A percentile compares a stretch with the other conserved stretches of the same genome.
Conservation (phyloP, 1,284 basidiomycete genomes). For the Uromyces viciae-fabae region DNA sequence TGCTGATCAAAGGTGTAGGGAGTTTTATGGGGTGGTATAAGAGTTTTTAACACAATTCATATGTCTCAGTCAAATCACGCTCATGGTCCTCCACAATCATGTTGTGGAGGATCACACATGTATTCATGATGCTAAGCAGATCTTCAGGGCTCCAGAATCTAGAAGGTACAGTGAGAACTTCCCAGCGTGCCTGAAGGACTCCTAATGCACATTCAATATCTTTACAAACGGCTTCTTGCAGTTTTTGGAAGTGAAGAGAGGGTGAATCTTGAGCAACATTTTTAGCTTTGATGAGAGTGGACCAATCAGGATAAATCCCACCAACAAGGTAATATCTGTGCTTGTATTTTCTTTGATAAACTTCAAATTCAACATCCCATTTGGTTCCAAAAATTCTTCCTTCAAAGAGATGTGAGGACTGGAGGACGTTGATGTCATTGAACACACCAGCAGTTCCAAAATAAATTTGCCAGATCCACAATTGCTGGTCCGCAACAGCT, state of each 20-base stretch:
- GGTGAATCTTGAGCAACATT: neutral
- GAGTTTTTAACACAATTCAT: too few species aligned
- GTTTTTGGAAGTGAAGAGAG: neutral
- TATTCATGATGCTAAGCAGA: neutral
- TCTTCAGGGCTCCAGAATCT: neutral
- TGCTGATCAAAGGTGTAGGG: too few species aligned
- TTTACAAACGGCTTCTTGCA: slow-evolving; percentile 15
- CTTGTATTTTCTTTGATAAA: neutral
- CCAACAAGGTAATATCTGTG: neutral
- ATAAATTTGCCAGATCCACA: neutral
- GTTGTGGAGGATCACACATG: too few species aligned
- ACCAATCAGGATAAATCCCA: slow-evolving; percentile 31
- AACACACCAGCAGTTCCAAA: slow-evolving; percentile 14
- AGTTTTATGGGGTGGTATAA: too few species aligned
- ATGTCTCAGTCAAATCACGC: too few species aligned
- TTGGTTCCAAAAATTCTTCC: neutral
- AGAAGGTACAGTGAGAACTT: neutral
- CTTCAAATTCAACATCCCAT: neutral
- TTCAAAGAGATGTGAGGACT: neutral
- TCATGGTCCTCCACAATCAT: too few species aligned
- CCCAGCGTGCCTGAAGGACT: slow-evolving; percentile 2
- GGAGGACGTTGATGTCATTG: slow-evolving; percentile 6
- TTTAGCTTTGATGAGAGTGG: slow-evolving; percentile 14
- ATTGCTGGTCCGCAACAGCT: neutral
- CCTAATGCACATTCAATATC: slow-evolving; percentile 19